These are phyloP conservation scores for Chaetomium sp. DNA, from an alignment of 2,329 filamentous ascomycete genomes.

Conservation along the genomic window DNA sequence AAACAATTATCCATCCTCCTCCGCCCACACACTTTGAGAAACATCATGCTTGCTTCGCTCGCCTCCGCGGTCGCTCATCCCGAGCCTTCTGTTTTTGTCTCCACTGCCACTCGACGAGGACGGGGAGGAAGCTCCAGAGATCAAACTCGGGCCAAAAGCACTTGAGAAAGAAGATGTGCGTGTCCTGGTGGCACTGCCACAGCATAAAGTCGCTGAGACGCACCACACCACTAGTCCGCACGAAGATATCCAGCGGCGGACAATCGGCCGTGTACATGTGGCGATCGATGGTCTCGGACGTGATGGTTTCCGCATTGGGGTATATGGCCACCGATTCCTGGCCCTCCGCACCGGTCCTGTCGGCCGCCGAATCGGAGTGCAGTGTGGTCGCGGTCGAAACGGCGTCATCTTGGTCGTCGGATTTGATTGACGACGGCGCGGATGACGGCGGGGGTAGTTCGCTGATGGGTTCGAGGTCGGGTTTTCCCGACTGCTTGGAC, in stretches of 20 bases:
- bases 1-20: no score
- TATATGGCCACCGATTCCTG: slow-evolving; percentile 36
- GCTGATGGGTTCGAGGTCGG: slow-evolving; percentile 44
- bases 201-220: slow-evolving; percentile 96
- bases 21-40: neutral
- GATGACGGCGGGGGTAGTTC: slow-evolving; percentile 33
- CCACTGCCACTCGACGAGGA: slow-evolving; percentile 85
- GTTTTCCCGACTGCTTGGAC: slow-evolving; percentile 52
- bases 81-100: slow-evolving; percentile 51
- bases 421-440: slow-evolving; percentile 37
- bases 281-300: slow-evolving; percentile 68
- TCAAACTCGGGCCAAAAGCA: slow-evolving; percentile 96
- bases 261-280: slow-evolving; percentile 84
- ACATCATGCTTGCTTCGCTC: slow-evolving; percentile 28
- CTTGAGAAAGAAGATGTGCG: slow-evolving; percentile 85
- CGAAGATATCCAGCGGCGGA: slow-evolving; percentile 82
- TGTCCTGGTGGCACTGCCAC: slow-evolving; percentile 93
- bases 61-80: slow-evolving; percentile 38
- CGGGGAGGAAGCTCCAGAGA: slow-evolving; percentile 85
- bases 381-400: slow-evolving; percentile 57
- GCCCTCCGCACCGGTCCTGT: slow-evolving; percentile 29
- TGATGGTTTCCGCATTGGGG: slow-evolving; percentile 80
- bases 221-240: slow-evolving; percentile 89
- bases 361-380: slow-evolving; percentile 47
- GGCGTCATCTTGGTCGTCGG: slow-evolving; percentile 46